Conservation (phyloP, 192 early-diverging fungal species). For the Chytriomyces hyalinus region DNA sequence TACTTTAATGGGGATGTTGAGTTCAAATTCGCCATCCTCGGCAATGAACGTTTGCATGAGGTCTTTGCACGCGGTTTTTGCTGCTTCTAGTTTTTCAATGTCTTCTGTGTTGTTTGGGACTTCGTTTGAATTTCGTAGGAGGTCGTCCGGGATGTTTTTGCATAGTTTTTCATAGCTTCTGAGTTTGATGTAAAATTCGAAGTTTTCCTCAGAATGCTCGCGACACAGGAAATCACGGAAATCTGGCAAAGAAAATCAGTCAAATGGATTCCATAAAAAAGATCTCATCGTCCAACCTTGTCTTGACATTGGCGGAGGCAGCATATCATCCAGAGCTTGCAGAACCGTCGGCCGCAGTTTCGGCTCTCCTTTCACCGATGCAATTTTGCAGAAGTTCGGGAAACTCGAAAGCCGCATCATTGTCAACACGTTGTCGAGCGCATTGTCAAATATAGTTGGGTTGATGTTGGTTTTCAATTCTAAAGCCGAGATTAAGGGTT, state of each 20-base stretch:
- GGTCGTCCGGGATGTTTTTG: slow-evolving; percentile 1
- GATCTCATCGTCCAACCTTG: neutral
- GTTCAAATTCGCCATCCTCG: slow-evolving; percentile 19
- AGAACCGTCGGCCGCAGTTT: slow-evolving; percentile 11
- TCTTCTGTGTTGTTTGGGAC: neutral
- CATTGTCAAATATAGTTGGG: slow-evolving; percentile 38
- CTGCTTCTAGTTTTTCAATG: too few species aligned
- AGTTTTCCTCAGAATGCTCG: slow-evolving; percentile 30
- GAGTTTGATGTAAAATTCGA: slow-evolving; percentile 25
- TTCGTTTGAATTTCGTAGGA: neutral
- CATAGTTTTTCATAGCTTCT: slow-evolving; percentile 20
- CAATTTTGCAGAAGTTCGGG: slow-evolving; percentile 28
- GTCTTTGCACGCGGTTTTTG: slow-evolving; percentile 4
- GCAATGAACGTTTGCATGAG: slow-evolving; percentile 29
- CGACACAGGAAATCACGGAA: slow-evolving; percentile 24
- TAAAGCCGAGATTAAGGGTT: slow-evolving; percentile 16
- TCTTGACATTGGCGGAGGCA: neutral
- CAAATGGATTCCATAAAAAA: neutral
- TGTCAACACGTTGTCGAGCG: slow-evolving; percentile 33
- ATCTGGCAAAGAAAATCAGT: neutral
- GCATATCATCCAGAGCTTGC: slow-evolving; percentile 7
- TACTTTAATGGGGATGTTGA: slow-evolving; percentile 35
- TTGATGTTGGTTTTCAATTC: slow-evolving; percentile 28
- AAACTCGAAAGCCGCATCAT: slow-evolving; percentile 37
- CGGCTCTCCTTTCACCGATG: neutral